These are phyloP conservation scores for Diutina rugosa DNA, from an alignment of 1,139 yeast genomes.

Conservation along the genomic window DNA sequence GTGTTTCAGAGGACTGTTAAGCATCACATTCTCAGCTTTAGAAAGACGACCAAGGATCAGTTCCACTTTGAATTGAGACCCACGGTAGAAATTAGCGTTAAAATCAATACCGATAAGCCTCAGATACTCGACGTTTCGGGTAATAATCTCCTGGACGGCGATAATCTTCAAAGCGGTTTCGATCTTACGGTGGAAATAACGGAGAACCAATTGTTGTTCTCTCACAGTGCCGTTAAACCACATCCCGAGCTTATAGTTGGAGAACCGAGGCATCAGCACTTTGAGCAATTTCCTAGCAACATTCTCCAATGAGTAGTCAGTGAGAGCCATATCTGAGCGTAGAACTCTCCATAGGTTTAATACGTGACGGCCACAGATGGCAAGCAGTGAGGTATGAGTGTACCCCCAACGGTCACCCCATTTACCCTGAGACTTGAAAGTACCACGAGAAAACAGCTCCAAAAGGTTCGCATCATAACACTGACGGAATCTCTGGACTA, in stretches of 20 bases:
- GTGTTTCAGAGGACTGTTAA: slow-evolving; percentile 68
- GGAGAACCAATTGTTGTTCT: slow-evolving; percentile 12
- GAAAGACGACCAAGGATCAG: slow-evolving; percentile 64
- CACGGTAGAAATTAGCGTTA: slow-evolving; percentile 75
- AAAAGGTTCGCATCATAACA: slow-evolving; percentile 40
- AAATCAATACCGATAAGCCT: slow-evolving; percentile 83
- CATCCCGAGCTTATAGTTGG: slow-evolving; percentile 33
- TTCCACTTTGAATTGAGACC: slow-evolving; percentile 90
- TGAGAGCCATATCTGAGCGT: slow-evolving; percentile 46
- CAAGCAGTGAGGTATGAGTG: slow-evolving; percentile 60
- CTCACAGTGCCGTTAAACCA: slow-evolving; percentile 24
- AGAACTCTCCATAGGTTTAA: slow-evolving; percentile 76
- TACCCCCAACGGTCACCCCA: slow-evolving; percentile 72
- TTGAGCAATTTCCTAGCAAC: slow-evolving; percentile 58
- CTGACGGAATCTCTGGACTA: slow-evolving; percentile 49
- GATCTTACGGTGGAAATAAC: slow-evolving; percentile 43
- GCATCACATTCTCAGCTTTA: slow-evolving; percentile 58
- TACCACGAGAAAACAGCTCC: slow-evolving; percentile 31
- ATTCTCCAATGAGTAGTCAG: slow-evolving; percentile 67
- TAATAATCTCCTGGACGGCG: slow-evolving; percentile 50
- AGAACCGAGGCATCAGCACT: slow-evolving; percentile 50
- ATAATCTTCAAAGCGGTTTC: slow-evolving; percentile 34
- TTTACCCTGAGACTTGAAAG: slow-evolving; percentile 34
- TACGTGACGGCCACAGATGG: slow-evolving; percentile 68
- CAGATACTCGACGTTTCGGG: slow-evolving; percentile 72